A percentile compares a stretch with the other conserved stretches of the same genome.
Conservation (phyloP, 2,329 filamentous ascomycete genomes). For the Fusarium paranaense region DNA sequence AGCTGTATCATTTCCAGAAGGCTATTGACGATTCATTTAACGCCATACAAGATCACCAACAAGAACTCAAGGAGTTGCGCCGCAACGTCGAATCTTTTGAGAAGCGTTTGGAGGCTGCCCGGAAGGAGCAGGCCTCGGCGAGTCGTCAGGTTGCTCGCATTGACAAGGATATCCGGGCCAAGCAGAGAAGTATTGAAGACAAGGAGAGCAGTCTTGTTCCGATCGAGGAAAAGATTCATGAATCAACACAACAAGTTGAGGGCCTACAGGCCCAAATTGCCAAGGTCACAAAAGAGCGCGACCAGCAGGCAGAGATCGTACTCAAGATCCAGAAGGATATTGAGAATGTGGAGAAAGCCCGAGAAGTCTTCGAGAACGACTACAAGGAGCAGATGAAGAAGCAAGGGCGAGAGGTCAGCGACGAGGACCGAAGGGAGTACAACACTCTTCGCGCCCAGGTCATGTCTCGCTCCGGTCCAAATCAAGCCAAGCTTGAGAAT, state of each 20-base stretch:
- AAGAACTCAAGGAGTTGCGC: constrained; percentile 92
- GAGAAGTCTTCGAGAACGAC: constrained; percentile 87
- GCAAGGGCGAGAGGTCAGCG: constrained; percentile 86
- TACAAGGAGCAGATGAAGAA: constrained; percentile 87
- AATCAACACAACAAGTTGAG: constrained; percentile 78
- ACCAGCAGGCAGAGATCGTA: constrained; percentile 75
- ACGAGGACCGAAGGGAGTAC: constrained; percentile 90
- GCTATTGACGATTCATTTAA: constrained; percentile 92
- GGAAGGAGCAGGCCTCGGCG: constrained; percentile 83
- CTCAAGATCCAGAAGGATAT: constrained; percentile 85
- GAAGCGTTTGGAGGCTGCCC: constrained; percentile 81
- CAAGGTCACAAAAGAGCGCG: constrained; percentile 80
- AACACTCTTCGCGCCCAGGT: constrained; percentile 86
- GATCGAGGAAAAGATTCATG: constrained; percentile 89
- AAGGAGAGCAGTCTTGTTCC: constrained; percentile 88
- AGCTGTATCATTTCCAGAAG: constrained; percentile 93
- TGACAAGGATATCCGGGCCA: constrained; percentile 86
- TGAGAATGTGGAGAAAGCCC: constrained; percentile 86
- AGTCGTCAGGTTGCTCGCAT: constrained; percentile 81
- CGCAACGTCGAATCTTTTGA: constrained; percentile 90
- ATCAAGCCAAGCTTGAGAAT: constrained; percentile 86
- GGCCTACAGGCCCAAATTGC: constrained; percentile 75
- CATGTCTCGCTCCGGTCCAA: constrained; percentile 81
- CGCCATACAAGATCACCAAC: constrained; percentile 92
- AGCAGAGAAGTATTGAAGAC: constrained; percentile 89